Evolutionary conservation across 768 basidiomycete species (phyloP).

Genomic region (Calocera cornea): DNA sequence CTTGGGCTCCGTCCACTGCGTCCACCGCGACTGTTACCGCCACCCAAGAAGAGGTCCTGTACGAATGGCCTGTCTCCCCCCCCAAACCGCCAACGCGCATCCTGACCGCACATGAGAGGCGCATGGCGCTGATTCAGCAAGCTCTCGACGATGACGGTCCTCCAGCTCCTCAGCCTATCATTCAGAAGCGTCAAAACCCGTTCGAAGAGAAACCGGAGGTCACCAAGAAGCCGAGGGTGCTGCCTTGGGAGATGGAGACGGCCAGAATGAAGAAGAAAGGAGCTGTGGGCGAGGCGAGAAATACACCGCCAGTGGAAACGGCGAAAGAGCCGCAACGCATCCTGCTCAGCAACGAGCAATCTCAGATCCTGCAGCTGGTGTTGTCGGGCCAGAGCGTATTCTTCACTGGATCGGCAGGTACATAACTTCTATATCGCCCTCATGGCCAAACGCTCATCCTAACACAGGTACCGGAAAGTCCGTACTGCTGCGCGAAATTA

Average conservation of each 20-base stretch:
- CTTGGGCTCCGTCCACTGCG: not conserved
- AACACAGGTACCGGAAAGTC: constrained; percentile 86
- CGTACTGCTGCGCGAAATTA: constrained; percentile 84
- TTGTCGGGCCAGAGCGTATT: constrained; percentile 64
- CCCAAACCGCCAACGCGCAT: not conserved
- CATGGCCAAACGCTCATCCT: not conserved
- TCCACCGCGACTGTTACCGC: not conserved
- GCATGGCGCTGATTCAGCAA: not conserved
- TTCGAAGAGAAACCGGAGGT: not conserved
- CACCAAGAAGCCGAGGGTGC: not conserved
- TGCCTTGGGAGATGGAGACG: not conserved
- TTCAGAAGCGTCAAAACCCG: not conserved
- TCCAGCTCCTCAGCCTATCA: not conserved
- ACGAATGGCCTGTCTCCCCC: not conserved
- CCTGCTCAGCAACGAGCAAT: constrained; percentile 75
- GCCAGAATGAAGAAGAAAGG: not conserved
- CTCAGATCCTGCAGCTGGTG: constrained; percentile 66
- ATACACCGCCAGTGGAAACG: not conserved
- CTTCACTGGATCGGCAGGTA: constrained; percentile 95
- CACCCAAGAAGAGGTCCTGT: not conserved
- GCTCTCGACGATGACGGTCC: not conserved
- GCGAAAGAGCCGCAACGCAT: constrained; percentile 27
- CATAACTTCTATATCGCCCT: constrained; percentile 17
- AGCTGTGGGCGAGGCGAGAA: not conserved
- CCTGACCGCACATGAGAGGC: not conserved